Evolutionary conservation across 192 early-diverging fungal genomes (phyloP).

Genomic region (Dissophora ornata): DNA sequence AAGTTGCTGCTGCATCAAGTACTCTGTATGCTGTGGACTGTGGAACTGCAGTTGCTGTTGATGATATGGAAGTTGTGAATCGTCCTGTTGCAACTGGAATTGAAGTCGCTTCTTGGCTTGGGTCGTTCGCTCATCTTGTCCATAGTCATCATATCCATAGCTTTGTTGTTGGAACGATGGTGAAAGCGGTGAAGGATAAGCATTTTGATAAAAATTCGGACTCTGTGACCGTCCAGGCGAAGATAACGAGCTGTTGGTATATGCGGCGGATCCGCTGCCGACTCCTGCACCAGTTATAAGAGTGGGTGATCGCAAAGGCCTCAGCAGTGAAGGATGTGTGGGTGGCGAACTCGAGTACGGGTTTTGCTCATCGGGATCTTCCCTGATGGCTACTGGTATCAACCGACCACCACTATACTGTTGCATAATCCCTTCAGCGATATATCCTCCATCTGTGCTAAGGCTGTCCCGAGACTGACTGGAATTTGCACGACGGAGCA

Average conservation of each 20-base stretch:
- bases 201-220: background rate
- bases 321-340: too few relatives aligned
- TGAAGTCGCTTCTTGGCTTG: slow-evolving; percentile 46
- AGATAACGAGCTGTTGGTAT: too few relatives aligned
- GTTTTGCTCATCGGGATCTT: too few relatives aligned
- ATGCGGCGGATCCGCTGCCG: too few relatives aligned
- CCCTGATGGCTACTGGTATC: background rate
- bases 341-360: too few relatives aligned
- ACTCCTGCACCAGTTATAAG: too few relatives aligned
- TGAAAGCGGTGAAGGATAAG: slow-evolving; percentile 15
- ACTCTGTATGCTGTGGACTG: background rate
- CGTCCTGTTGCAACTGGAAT: slow-evolving; percentile 35
- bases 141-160: background rate
- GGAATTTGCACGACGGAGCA: background rate
- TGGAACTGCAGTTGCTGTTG: slow-evolving; percentile 5
- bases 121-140: slow-evolving; percentile 6
- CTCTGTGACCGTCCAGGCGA: too few relatives aligned
- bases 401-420: too few relatives aligned
- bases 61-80: slow-evolving; percentile 15
- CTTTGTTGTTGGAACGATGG: slow-evolving; percentile 17
- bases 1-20: slow-evolving; percentile 20
- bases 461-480: slow-evolving; percentile 38
- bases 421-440: slow-evolving; percentile 23
- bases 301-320: too few relatives aligned
- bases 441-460: slow-evolving; percentile 33